Percentiles rank a stretch among this genome's conserved stretches.
phyloP scores from a whole-genome alignment of 2,329 filamentous ascomycete genomes.

The Teratosphaeria gauchensis region DNA sequence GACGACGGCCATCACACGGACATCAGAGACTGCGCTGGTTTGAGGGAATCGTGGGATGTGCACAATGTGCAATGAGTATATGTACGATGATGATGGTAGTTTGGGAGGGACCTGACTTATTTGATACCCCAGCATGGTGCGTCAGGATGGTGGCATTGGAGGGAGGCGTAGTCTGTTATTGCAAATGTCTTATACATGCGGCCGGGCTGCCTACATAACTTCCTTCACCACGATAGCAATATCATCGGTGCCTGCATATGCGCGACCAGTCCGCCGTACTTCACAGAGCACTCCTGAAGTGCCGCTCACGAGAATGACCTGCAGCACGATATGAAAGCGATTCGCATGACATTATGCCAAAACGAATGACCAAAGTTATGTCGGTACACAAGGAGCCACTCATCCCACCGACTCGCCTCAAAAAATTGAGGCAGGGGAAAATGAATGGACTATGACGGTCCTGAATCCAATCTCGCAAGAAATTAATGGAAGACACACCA shows the following conservation, averaged over 20 bases:
- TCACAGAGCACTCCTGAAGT: too few species aligned
- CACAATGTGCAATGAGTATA: background rate
- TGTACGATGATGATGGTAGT: background rate
- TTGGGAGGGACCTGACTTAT: background rate
- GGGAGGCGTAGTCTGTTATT: background rate
- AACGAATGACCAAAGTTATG: background rate
- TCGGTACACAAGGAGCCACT: background rate
- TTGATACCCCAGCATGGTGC: background rate
- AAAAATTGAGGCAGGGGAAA: background rate
- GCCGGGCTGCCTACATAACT: too few species aligned
- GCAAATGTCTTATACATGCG: too few species aligned
- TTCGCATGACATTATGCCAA: too few species aligned
- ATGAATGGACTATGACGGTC: background rate
- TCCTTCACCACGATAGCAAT: too few species aligned
- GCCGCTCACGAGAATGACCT: too few species aligned
- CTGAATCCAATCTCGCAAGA: background rate
- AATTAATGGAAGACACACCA: background rate
- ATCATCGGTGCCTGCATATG: too few species aligned
- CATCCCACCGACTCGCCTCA: background rate
- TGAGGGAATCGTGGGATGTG: background rate
- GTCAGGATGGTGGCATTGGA: background rate
- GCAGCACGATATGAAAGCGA: too few species aligned
- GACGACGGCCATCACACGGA: background rate
- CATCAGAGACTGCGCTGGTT: background rate
- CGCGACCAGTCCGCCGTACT: too few species aligned